A percentile compares a stretch with the other conserved stretches of the same genome.
These are phyloP conservation scores for Blastocystis hominis DNA, from an alignment of 352 stramenopile species.

Conservation along the genomic window DNA sequence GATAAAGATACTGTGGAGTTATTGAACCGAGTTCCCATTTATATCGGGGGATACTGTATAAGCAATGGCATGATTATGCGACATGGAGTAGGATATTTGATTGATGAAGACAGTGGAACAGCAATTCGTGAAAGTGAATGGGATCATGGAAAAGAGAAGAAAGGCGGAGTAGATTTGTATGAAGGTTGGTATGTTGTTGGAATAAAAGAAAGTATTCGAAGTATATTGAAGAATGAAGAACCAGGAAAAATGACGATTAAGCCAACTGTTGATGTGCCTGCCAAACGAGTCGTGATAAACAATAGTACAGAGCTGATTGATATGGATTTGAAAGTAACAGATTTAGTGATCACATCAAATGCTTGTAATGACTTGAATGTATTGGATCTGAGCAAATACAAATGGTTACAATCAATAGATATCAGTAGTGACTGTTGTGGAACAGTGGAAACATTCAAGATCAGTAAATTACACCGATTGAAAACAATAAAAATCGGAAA, in stretches of 20 bases:
- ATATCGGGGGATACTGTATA: neutral
- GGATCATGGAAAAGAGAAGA: neutral
- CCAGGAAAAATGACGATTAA: neutral
- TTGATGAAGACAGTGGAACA: neutral
- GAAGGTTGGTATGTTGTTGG: neutral
- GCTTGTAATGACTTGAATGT: neutral
- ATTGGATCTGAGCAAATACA: neutral
- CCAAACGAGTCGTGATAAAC: neutral
- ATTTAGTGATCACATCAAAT: neutral
- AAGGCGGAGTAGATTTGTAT: neutral
- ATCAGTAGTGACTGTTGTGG: neutral
- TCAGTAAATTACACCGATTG: neutral
- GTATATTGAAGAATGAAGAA: neutral
- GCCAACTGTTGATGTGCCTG: no score
- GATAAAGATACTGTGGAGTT: no score
- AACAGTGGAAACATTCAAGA: neutral
- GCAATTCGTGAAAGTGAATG: neutral
- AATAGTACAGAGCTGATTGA: neutral
- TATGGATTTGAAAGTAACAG: neutral
- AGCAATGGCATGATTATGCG: neutral
- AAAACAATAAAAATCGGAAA: no score
- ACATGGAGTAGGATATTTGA: neutral
- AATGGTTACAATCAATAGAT: neutral
- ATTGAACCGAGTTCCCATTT: neutral
- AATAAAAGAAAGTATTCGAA: neutral